phyloP scores from a whole-genome alignment of 495 filamentous ascomycete genomes.

The Xylaria telfairii region DNA sequence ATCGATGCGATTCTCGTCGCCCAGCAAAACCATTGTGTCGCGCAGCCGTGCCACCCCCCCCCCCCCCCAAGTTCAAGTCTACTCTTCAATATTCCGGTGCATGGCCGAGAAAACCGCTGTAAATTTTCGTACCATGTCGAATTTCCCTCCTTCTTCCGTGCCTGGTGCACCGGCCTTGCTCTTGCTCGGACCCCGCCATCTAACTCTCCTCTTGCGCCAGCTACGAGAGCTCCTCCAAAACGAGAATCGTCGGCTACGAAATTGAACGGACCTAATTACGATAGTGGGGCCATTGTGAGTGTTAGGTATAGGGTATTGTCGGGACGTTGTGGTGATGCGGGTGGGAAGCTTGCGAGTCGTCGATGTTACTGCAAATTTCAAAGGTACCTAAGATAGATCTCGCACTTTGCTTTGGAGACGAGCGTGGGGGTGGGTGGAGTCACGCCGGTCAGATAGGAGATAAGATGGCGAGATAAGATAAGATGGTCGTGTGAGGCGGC shows the following conservation, averaged over 20 bases:
- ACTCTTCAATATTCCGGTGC: background rate
- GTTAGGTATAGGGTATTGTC: slow-evolving; percentile 36
- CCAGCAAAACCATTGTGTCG: background rate
- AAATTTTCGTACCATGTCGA: background rate
- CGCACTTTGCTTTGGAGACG: slow-evolving; percentile 15
- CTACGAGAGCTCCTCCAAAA: background rate
- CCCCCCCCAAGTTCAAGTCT: background rate
- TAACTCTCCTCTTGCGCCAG: slow-evolving; percentile 28
- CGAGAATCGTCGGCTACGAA: background rate
- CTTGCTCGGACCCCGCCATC: slow-evolving; percentile 14
- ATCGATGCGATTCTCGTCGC: background rate
- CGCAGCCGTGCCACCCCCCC: background rate
- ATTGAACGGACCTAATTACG: slow-evolving; percentile 46
- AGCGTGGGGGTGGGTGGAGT: slow-evolving; percentile 19
- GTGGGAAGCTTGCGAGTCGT: slow-evolving; percentile 27
- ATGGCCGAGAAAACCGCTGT: background rate
- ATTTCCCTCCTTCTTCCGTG: background rate
- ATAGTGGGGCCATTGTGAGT: slow-evolving; percentile 58
- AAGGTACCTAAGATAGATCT: no score
- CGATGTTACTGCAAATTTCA: slow-evolving; percentile 27
- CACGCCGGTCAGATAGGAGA: slow-evolving; percentile 18
- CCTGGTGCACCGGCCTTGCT: background rate
- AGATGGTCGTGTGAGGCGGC: no score
- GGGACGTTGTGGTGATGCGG: slow-evolving; percentile 26
- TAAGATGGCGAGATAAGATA: background rate